phyloP scores from a whole-genome alignment of 441 rosid genomes.

The Populus hybrid region DNA sequence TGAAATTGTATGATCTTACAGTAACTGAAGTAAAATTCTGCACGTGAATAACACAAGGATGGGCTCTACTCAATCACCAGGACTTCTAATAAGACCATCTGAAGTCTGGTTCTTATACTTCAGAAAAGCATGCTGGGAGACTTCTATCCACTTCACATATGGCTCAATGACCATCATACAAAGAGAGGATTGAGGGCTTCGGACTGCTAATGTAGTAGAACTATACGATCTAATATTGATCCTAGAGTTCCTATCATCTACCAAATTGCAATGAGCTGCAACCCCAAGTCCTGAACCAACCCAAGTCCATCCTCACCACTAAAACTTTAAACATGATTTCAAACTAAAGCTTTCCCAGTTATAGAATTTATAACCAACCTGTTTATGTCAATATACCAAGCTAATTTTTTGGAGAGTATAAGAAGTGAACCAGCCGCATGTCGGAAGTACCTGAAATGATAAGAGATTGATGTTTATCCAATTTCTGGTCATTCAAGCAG shows the following conservation, averaged over 20 bases:
- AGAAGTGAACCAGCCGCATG: constrained; percentile 76
- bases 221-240: too few species aligned
- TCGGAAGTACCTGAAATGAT: constrained; percentile 74
- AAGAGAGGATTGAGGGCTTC: too few species aligned
- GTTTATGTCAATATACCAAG: constrained; percentile 80
- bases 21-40: neutral
- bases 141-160: too few species aligned
- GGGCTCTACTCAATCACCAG: neutral
- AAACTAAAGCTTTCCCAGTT: neutral
- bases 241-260: too few species aligned
- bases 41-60: neutral
- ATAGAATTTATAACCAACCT: constrained; percentile 49
- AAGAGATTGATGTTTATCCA: constrained; percentile 11
- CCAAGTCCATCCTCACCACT: neutral
- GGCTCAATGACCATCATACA: too few species aligned
- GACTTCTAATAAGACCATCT: neutral
- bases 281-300: too few species aligned
- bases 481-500: neutral
- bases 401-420: constrained; percentile 83
- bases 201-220: too few species aligned
- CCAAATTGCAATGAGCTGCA: too few species aligned
- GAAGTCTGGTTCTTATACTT: neutral
- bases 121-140: too few species aligned
- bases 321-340: neutral
- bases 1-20: neutral